Evolutionary conservation across 2,329 filamentous ascomycete species (phyloP).

Genomic region (Bisporella sp.): DNA sequence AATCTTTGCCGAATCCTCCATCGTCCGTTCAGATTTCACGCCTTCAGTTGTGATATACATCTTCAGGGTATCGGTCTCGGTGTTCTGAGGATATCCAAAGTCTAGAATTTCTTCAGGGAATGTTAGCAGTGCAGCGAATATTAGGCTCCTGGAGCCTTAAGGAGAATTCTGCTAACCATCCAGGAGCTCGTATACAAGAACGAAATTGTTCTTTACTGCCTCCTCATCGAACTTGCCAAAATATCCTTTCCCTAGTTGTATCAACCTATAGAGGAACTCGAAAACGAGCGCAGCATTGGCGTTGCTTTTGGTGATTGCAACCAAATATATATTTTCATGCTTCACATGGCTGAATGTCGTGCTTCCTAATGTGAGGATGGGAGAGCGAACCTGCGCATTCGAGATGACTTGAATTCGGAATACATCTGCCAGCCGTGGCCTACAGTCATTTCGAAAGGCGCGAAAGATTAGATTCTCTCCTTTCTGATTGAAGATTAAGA

Average conservation of each 20-base stretch:
- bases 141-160: not conserved
- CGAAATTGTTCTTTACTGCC: conserved; percentile 99
- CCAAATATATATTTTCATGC: conserved; percentile 97
- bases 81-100: conserved; percentile 98
- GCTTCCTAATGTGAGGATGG: conserved; percentile 92
- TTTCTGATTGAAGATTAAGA: conserved; percentile 98
- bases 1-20: conserved; percentile 93
- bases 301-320: conserved; percentile 97
- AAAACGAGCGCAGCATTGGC: conserved; percentile 97
- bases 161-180: conserved; percentile 57
- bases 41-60: conserved; percentile 99
- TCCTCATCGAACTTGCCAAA: conserved; percentile 99
- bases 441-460: conserved; percentile 96
- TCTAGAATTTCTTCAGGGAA: conserved; percentile 76
- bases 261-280: conserved; percentile 91
- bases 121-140: conserved; percentile 10
- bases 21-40: conserved; percentile 81
- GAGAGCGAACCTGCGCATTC: conserved; percentile 94
- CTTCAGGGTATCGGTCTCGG: conserved; percentile 95
- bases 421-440: conserved; percentile 93
- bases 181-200: conserved; percentile 92
- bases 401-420: conserved; percentile 99
- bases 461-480: conserved; percentile 99
- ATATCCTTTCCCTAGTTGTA: conserved; percentile 86
- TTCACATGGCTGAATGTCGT: conserved; percentile 99